Evolutionary conservation across 495 filamentous ascomycete genomes (phyloP), one percentile per base, ranked within the genome.

Genomic region (Thermothielavioides terrestris): DNA sequence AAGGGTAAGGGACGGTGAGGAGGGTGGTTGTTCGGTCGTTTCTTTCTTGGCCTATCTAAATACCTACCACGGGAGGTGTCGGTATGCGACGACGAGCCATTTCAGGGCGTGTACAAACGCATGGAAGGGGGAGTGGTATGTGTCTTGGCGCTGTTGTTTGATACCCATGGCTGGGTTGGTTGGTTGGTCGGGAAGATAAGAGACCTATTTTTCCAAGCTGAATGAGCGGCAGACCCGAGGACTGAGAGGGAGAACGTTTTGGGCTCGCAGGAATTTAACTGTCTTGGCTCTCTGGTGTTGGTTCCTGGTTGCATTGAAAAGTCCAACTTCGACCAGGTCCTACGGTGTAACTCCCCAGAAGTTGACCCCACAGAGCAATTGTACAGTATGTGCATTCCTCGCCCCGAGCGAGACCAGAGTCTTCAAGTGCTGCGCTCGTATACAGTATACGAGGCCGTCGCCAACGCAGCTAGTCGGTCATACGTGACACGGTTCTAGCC

Each of bases 1-100:
- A 39, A 54, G 23, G 45, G 54, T 4, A 30, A 49, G 32, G 28
- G 46, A 10, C 22, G 49, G 25, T 37, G 58, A 38, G 42, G 31
- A n/a, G 25, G 30, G 20, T 37, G 46, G 50, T 46, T 43, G 28
- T 15, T 22, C 47, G 39, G 43, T n/a, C n/a, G n/a, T n/a, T n/a
- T n/a, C n/a, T n/a, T n/a, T n/a, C n/a, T n/a, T n/a, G n/a, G n/a
- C n/a, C n/a, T n/a, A n/a, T n/a, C n/a, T n/a, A n/a, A n/a, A n/a
- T n/a, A n/a, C n/a, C n/a, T n/a, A n/a, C n/a, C n/a, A n/a, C n/a
- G n/a, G n/a, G n/a, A n/a, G n/a, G n/a, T n/a, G n/a, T n/a, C n/a
- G n/a, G n/a, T n/a, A n/a, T n/a, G n/a, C n/a, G n/a, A n/a, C n/a
- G n/a, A n/a, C n/a, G n/a, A n/a, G n/a, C n/a, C 4, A 12, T 18